These are phyloP conservation scores for Fusarium tjaetaba DNA, from an alignment of 2,329 filamentous ascomycete genomes.

Conservation along the genomic window DNA sequence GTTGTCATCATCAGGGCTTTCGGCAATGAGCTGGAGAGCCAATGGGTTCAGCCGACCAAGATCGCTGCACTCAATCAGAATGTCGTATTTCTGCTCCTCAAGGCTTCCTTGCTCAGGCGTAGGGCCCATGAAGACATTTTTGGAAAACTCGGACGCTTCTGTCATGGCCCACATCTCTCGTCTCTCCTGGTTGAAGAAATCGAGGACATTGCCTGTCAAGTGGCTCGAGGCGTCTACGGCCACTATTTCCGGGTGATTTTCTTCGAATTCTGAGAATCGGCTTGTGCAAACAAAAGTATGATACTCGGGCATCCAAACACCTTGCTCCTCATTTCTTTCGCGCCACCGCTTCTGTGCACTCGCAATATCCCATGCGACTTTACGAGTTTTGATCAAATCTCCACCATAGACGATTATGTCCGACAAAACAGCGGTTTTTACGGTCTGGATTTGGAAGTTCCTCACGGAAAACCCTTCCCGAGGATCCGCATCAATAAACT, in stretches of 20 bases:
- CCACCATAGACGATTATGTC: slow-evolving; percentile 95
- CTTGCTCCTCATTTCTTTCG: slow-evolving; percentile 67
- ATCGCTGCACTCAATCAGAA: slow-evolving; percentile 91
- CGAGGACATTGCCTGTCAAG: slow-evolving; percentile 80
- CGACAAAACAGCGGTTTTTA: slow-evolving; percentile 86
- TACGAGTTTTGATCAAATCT: slow-evolving; percentile 67
- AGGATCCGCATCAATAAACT: slow-evolving; percentile 87
- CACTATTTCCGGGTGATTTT: slow-evolving; percentile 74
- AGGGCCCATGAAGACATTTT: slow-evolving; percentile 90
- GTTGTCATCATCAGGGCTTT: slow-evolving; percentile 59
- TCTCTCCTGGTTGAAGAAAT: slow-evolving; percentile 90
- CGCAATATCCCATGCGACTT: slow-evolving; percentile 75
- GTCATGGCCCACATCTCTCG: slow-evolving; percentile 96
- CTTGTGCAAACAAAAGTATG: slow-evolving; percentile 83
- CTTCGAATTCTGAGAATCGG: slow-evolving; percentile 77
- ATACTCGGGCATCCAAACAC: slow-evolving; percentile 70
- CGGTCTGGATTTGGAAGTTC: slow-evolving; percentile 96
- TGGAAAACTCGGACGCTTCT: slow-evolving; percentile 84
- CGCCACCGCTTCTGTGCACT: slow-evolving; percentile 81
- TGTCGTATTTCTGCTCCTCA: slow-evolving; percentile 75
- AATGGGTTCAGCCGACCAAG: slow-evolving; percentile 78
- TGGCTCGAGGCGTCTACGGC: slow-evolving; percentile 77
- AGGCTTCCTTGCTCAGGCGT: slow-evolving; percentile 75
- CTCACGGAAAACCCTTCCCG: slow-evolving; percentile 91
- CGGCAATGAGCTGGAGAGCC: slow-evolving; percentile 71